Evolutionary conservation across 345 rosid genomes (phyloP), one percentile per base, ranked within the genome.

Genomic region (Reutealis trisperma): DNA sequence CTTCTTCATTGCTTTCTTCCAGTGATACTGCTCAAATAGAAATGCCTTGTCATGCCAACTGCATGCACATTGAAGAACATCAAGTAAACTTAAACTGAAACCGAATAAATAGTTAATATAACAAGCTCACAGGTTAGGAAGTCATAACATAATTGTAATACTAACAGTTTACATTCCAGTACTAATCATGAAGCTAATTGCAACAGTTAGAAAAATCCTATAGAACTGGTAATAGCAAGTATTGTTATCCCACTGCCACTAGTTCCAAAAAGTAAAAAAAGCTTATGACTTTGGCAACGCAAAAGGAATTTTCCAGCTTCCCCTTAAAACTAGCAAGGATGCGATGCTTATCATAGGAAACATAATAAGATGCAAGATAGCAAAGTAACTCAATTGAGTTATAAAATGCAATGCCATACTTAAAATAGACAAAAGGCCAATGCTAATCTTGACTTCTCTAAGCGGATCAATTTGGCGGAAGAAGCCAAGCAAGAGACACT

Each of bases 1-100:
- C 90, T 90, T 89, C 5, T 86, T 89, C 88, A 58, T 84, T 14
- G 97, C 96, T 78, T 91, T 85, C 83, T 92, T 91, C 96, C 97
- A 94, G 72, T 90, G 96, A 71, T 92, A 67, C 27, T 92, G 98
- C 87, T 92, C 98, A 63, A 89, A 92, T 70, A 94, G 77, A 88
- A 94, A 86, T 63, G 92, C 96, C 83, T 88, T 91, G 81, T 94
- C 98, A 83, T 94, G 98, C 88, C 93, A 94, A 75, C 98, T 94
- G 90, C 92, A 83, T 88, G 87, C 91, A 83, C 62, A 68, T 65
- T 49, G 18, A 77, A 68, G 67, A 52, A 55, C 19, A 37, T 55
- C 65, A 74, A 72, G 55, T 21, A 9, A 75, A 75, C 5, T 37
- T 37, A 7, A 37, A 72, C 14, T 70, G 30, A 74, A 25, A 25